phyloP scores from a whole-genome alignment of 2,329 filamentous ascomycete genomes.

The Mycogone perniciosa region DNA sequence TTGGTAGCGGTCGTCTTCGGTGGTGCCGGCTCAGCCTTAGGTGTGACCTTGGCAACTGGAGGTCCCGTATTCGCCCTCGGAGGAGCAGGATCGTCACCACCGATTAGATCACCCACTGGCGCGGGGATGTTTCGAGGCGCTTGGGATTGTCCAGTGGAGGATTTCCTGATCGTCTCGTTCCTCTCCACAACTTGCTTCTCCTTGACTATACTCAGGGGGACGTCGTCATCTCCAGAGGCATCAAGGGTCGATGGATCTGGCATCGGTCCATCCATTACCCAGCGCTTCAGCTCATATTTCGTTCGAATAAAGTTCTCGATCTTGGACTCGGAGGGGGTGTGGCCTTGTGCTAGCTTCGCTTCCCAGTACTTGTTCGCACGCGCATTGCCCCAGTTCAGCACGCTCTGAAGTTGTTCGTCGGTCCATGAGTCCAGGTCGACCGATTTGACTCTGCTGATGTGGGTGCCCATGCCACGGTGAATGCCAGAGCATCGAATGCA shows the following conservation, averaged over 20 bases:
- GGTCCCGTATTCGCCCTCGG: slow-evolving; percentile 71
- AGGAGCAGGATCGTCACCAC: slow-evolving; percentile 62
- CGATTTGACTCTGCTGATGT: slow-evolving; percentile 96
- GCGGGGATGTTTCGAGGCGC: slow-evolving; percentile 29
- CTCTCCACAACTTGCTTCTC: slow-evolving; percentile 60
- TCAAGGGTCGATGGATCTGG: slow-evolving; percentile 88
- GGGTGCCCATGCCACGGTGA: slow-evolving; percentile 96
- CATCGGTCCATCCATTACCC: slow-evolving; percentile 97
- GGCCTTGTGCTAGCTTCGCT: slow-evolving; percentile 81
- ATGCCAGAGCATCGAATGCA: slow-evolving; percentile 99
- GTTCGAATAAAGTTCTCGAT: slow-evolving; percentile 99
- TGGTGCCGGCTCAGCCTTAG: slow-evolving; percentile 57
- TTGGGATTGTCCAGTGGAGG: slow-evolving; percentile 41
- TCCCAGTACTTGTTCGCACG: slow-evolving; percentile 99
- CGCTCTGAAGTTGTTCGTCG: slow-evolving; percentile 91
- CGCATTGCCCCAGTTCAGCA: slow-evolving; percentile 91
- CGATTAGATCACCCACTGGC: slow-evolving; percentile 73
- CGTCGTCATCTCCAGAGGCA: slow-evolving; percentile 78
- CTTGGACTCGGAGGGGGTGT: slow-evolving; percentile 92
- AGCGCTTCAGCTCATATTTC: slow-evolving; percentile 97
- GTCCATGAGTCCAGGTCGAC: slow-evolving; percentile 98
- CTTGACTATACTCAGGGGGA: slow-evolving; percentile 55
- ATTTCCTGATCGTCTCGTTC: slow-evolving; percentile 55
- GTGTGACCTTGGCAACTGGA: slow-evolving; percentile 48
- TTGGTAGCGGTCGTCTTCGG: slow-evolving; percentile 66